Conservation (phyloP, 2,329 filamentous ascomycete species). For the Colletotrichum sublineola region DNA sequence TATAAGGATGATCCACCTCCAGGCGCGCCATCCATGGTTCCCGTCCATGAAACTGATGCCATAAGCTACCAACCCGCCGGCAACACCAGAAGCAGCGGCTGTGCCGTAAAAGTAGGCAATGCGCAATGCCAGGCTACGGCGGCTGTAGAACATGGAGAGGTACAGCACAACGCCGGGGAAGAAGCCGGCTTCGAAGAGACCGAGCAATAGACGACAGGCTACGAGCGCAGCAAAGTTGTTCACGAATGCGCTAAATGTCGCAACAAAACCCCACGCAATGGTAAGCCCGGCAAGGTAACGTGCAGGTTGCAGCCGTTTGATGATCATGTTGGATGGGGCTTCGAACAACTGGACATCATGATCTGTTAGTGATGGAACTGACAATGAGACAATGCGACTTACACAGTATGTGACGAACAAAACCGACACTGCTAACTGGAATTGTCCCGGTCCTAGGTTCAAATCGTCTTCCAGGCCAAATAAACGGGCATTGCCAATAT, state of each 20-base stretch:
- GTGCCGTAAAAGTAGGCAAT: constrained; percentile 81
- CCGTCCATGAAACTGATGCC: constrained; percentile 78
- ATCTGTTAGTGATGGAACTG: constrained; percentile 44
- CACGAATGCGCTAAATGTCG: constrained; percentile 76
- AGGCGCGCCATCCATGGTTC: constrained; percentile 69
- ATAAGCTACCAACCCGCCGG: constrained; percentile 80
- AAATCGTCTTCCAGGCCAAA: constrained; percentile 76
- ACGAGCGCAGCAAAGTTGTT: constrained; percentile 74
- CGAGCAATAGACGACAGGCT: constrained; percentile 76
- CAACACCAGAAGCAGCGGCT: constrained; percentile 78
- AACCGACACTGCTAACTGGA: constrained; percentile 76
- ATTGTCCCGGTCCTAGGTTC: constrained; percentile 73
- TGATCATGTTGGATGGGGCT: constrained; percentile 73
- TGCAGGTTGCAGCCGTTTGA: constrained; percentile 64
- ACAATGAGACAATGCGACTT: background rate
- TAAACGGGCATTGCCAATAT: constrained; percentile 76
- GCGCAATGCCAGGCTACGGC: constrained; percentile 77
- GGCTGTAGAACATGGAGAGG: constrained; percentile 83
- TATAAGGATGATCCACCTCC: constrained; percentile 79
- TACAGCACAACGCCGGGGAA: constrained; percentile 79
- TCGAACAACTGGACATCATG: constrained; percentile 60
- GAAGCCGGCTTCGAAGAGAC: constrained; percentile 76
- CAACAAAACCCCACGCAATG: constrained; percentile 74
- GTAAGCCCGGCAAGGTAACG: constrained; percentile 70
- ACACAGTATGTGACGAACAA: constrained; percentile 72